Evolutionary conservation across 306 rosid species (phyloP), one percentile per base, ranked within the genome.

Genomic region (Vigna mungo): DNA sequence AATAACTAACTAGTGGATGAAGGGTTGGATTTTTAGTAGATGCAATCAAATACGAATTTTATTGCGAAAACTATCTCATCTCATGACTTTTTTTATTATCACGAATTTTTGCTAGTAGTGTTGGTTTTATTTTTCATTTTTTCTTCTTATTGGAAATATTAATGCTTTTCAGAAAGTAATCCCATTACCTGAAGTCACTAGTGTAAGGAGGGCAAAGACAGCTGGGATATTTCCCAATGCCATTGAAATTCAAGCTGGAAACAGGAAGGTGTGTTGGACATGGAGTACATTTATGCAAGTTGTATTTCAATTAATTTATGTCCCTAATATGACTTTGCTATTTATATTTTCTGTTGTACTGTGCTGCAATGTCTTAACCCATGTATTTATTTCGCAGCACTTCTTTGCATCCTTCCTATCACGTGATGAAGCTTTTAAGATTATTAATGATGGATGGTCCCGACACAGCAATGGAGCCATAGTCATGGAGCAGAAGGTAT

Each of bases 171-270:
- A 96, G 99, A 96, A 89, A 88, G 81, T 89, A 85, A 96, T 96
- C 71, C 87, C 97, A 56, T 85, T 96, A 44, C 80, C 80, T 54
- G 98, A 96, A 87, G 85, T 96, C 74, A 92, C 98, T 34, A 62
- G 81, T 47, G 92, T 96, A 66, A 79, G 86, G 74, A 96, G 89
- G 90, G 99, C 99, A 30, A 96, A 92, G 87, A 96, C 96, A 23
- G 99, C 99, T 20, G 99, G 99, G 74, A 81, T 96, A 70, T 91
- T 96, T 77, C 99, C 92, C 66, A 96, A 92, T 89, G 99, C 99
- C 86, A 89, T 96, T 48, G 99, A 96, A 83, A 91, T 96, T 73
- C 63, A 78, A 67, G 85, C 85, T 21, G 96, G 90, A 60, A 63
- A 82, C 83, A 92, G 54, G 84, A 96, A 92, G 99, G 99, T 90